Conservation (phyloP, 192 early-diverging fungal genomes). For the Entomortierella beljakovae region DNA sequence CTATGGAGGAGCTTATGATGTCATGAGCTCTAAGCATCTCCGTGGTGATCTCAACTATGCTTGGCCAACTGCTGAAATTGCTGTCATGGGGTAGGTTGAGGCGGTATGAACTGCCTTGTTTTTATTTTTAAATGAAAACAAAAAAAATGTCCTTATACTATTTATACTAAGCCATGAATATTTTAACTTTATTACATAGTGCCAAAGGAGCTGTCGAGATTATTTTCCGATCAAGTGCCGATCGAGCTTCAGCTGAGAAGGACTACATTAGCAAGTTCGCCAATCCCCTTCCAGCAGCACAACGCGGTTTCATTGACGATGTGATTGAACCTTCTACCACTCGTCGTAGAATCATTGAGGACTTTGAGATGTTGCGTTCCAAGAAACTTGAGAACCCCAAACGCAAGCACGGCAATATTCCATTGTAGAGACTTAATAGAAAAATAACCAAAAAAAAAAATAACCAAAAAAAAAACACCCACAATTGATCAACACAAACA, state of each 20-base stretch:
- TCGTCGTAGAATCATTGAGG: constrained; percentile 86
- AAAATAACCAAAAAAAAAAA: constrained; percentile 12
- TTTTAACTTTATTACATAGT: constrained; percentile 7
- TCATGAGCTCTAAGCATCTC: constrained; percentile 98
- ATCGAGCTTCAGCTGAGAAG: constrained; percentile 75
- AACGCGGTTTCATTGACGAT: constrained; percentile 88
- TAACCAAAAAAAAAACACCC: no score
- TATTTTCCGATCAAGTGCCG: constrained; percentile 82
- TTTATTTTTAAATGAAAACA: no score
- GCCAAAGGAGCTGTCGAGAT: constrained; percentile 98
- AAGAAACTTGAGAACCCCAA: constrained; percentile 83
- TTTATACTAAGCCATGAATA: background rate
- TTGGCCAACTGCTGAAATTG: constrained; percentile 98
- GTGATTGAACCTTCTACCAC: constrained; percentile 78
- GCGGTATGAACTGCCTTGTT: background rate
- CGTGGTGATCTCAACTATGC: constrained; percentile 91
- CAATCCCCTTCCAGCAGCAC: constrained; percentile 94
- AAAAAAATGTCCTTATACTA: background rate
- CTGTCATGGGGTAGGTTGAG: constrained; percentile 86
- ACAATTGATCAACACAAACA: no score
- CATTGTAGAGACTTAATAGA: constrained; percentile 68
- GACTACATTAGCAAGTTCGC: constrained; percentile 94
- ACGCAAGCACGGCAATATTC: constrained; percentile 98
- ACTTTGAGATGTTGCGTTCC: constrained; percentile 80
- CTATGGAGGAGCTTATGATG: constrained; percentile 98